Conservation (phyloP, 75 land plant species). For the Picea sitchensis region DNA sequence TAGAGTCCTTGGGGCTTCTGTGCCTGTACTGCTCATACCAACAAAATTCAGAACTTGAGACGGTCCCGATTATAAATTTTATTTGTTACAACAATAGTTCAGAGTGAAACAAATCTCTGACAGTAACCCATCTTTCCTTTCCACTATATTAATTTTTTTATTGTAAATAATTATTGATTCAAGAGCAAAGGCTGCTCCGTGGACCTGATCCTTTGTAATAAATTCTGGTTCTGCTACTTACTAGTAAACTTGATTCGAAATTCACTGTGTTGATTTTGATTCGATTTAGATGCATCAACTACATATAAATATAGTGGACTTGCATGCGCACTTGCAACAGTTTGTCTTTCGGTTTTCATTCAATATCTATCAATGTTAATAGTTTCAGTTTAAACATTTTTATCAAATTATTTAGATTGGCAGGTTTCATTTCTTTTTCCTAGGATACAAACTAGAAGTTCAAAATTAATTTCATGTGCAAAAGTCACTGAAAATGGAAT, state of each 20-base stretch:
- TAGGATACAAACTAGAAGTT: neutral
- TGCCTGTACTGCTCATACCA: neutral
- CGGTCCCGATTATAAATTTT: neutral
- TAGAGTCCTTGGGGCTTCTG: neutral
- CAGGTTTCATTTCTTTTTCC: neutral
- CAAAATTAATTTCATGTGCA: neutral
- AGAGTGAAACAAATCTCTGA: neutral
- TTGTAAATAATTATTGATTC: conserved; percentile 1
- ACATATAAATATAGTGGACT: neutral
- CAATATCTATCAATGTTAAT: too few relatives aligned
- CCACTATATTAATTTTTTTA: neutral
- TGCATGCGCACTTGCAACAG: neutral
- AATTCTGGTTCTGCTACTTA: neutral
- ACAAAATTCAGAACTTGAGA: neutral
- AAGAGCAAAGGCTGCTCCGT: neutral
- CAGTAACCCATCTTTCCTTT: neutral
- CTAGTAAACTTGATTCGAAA: too few relatives aligned
- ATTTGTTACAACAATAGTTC: neutral
- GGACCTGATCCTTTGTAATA: neutral
- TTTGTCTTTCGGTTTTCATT: too few relatives aligned
- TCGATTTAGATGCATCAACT: neutral
- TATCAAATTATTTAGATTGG: neutral
- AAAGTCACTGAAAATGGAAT: too few relatives aligned
- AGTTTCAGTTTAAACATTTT: too few relatives aligned
- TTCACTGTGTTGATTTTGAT: neutral